Base-by-base conservation (phyloP, 768 basidiomycete genomes). In the Lactarius hengduanensis region DNA sequence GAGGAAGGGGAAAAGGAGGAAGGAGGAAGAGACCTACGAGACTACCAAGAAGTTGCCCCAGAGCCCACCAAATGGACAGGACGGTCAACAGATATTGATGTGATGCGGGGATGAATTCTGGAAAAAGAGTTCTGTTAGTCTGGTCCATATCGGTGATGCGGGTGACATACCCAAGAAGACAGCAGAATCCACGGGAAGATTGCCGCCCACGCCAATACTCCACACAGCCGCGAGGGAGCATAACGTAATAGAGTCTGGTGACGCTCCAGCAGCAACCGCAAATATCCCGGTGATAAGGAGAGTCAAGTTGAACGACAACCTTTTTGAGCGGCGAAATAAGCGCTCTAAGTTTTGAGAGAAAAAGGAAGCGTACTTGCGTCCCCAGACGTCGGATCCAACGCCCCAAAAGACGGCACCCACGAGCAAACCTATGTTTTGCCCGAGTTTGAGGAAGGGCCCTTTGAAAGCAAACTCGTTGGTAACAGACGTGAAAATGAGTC, bases 1-100 rank as follows among this genome's bases (percentile, higher is more conserved):
- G 34, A 57, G 53, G 40, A 26, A 54, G 13, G 20, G 1, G 47
- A 45, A 36, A 38, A 4, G 6, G 13, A n/a, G 41, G 15, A 30
- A 41, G 28, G 2, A 15, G 6, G 9, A 22, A 38, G 36, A 55
- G 30, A 56, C 61, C 65, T 50, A 80, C 80, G 59, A 82, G 70
- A 68, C 80, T 82, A 20, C 84, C 87, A 58, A 88, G 72, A 0
- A 91, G 80, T 73, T 91, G 90, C 3, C 89, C 89, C 41, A 91
- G 80, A 6, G 88, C 86, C 91, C 91, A 92, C 87, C 88, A 92
- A 43, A 91, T 83, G 0, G 89, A 90, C 20, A 92, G 80, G 16
- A 91, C 77, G 0, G 90, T 91, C 40, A 92, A 78, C 3, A 92
- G 79, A 71, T 90, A 91, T 71, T 92, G 91, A 67, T 91, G 88